phyloP scores from a whole-genome alignment of 345 rosid genomes.

The Gossypium rotundifolium region DNA sequence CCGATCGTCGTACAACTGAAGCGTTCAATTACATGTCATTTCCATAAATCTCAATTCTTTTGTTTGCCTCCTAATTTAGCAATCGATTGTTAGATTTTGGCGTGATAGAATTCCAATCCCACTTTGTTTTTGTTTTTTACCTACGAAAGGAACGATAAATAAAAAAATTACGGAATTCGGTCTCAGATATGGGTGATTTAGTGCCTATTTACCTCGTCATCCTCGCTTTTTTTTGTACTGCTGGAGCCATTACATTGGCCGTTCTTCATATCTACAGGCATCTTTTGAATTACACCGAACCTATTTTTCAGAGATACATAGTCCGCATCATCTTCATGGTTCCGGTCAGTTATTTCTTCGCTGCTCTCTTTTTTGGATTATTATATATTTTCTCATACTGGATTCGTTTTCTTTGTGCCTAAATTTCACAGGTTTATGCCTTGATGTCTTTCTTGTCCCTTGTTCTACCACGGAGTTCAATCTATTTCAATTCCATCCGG shows the following conservation, averaged over 20 bases:
- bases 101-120: no score
- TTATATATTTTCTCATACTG: background rate
- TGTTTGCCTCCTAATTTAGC: no score
- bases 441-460: slow-evolving; percentile 86
- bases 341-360: slow-evolving; percentile 50
- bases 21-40: no score
- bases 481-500: slow-evolving; percentile 85
- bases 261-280: slow-evolving; percentile 77
- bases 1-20: no score
- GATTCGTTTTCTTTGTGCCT: background rate
- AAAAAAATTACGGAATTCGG: background rate
- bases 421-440: slow-evolving; percentile 63
- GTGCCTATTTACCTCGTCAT: slow-evolving; percentile 42
- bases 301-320: slow-evolving; percentile 87
- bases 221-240: slow-evolving; percentile 64
- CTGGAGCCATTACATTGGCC: slow-evolving; percentile 68
- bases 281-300: slow-evolving; percentile 83
- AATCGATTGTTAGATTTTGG: no score
- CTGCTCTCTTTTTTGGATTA: background rate
- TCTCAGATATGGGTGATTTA: slow-evolving; percentile 45
- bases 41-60: no score
- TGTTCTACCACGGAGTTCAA: slow-evolving; percentile 64
- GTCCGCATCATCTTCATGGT: slow-evolving; percentile 98
- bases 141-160: background rate
- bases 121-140: background rate